Evolutionary conservation across 768 basidiomycete genomes (phyloP), one percentile per base, ranked within the genome.

Genomic region (Trametes cinnabarina): DNA sequence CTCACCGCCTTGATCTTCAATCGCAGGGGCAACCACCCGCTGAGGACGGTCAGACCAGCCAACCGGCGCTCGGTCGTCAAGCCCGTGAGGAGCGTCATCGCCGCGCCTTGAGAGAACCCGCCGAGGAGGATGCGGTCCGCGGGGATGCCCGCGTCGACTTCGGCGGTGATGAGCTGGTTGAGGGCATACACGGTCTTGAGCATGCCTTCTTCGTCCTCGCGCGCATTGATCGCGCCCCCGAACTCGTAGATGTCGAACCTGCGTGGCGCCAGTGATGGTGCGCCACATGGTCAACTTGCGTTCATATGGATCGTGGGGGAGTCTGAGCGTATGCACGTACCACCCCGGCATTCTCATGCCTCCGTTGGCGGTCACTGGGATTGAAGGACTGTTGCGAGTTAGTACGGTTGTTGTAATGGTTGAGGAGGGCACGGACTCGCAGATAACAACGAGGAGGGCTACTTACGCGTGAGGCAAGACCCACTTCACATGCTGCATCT

Each of bases 21-120:
- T 57, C 73, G 77, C 22, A 96, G 69, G 11, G 88, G 87, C 47
- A 94, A 70, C 88, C 90, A 96, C 5, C 88, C 87, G 62, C 90
- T 93, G 62, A 96, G 75, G 5, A 82, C 79, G 17, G 79, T 82
- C 52, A 93, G 68, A 4, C 92, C 93, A 2, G 80, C 92, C 15
- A 94, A 76, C 64, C 84, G 85, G 58, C 82, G 75, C 62, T 84
- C 82, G 3, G 76, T 77, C 2, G 83, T 88, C 56, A 95, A 74
- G 8, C 85, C 92, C 3, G 85, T 83, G 47, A 94, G 73, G n/a
- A 94, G 75, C 8, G 85, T 79, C 78, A 95, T 86, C 22, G 86
- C 83, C 39, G 79, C 90, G 35, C 92, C 94, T 70, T 96, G 94
- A 59, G 86, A 88, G 74, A 95, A 96, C 10, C 94, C 94, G 34